These are phyloP conservation scores for Ustilago vetiveriae DNA, from an alignment of 1,284 basidiomycete genomes.

Conservation along the genomic window DNA sequence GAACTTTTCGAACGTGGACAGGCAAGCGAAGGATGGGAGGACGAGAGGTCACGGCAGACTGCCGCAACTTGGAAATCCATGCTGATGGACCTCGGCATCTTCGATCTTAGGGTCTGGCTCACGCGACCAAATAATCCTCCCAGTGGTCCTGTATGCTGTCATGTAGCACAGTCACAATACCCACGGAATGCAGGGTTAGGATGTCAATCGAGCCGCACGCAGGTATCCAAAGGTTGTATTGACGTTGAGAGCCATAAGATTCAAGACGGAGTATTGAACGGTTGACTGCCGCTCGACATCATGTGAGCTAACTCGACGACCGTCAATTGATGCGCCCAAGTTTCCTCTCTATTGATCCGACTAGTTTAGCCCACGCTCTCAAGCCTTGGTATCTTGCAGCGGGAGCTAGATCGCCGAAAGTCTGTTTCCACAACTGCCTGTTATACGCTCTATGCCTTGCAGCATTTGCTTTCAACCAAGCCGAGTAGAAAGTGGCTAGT, in stretches of 20 bases:
- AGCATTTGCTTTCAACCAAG: constrained; percentile 60
- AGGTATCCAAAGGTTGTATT: too few relatives aligned
- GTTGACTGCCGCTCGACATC: too few relatives aligned
- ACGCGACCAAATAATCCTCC: neutral
- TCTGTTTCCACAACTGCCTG: constrained; percentile 54
- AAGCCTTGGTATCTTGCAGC: constrained; percentile 37
- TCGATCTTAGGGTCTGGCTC: too few relatives aligned
- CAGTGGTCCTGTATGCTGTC: neutral
- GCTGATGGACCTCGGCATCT: too few relatives aligned
- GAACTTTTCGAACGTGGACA: too few relatives aligned
- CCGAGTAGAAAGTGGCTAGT: constrained; percentile 59
- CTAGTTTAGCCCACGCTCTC: constrained; percentile 39
- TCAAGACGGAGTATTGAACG: too few relatives aligned
- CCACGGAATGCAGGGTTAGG: too few relatives aligned
- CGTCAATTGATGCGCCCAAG: constrained; percentile 9
- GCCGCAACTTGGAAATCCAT: neutral
- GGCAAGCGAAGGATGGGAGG: neutral
- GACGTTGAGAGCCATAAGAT: too few relatives aligned
- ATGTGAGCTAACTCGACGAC: neutral
- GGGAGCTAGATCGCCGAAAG: constrained; percentile 46
- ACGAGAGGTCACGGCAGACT: neutral
- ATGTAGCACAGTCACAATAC: too few relatives aligned
- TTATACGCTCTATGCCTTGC: constrained; percentile 60
- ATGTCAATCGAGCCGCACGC: neutral
- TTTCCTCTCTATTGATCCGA: constrained; percentile 18